Evolutionary conservation across 805 yeast genomes (phyloP).

Genomic region (Ogataea glucozyma): DNA sequence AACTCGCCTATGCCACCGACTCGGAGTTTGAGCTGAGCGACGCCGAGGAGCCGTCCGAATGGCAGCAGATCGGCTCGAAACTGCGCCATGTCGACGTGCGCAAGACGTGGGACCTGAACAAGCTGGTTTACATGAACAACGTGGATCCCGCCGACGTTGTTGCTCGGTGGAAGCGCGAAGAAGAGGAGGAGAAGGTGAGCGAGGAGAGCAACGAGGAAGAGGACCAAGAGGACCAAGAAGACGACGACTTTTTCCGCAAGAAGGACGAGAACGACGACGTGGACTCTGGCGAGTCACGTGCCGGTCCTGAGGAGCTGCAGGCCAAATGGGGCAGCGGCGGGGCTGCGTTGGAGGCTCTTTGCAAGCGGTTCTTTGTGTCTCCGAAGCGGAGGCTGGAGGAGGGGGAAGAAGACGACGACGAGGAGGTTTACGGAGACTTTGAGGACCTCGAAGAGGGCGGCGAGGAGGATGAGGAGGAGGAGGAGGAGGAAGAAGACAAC

Average conservation of each 20-base stretch:
- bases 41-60: slow-evolving; percentile 32
- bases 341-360: slow-evolving; percentile 43
- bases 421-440: slow-evolving; percentile 50
- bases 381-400: slow-evolving; percentile 44
- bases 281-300: slow-evolving; percentile 29
- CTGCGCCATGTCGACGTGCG: slow-evolving; percentile 52
- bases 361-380: slow-evolving; percentile 53
- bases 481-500: slow-evolving; percentile 37
- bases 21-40: slow-evolving; percentile 43
- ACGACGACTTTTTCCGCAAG: slow-evolving; percentile 59
- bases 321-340: slow-evolving; percentile 42
- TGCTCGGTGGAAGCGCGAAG: slow-evolving; percentile 66
- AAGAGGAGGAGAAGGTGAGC: slow-evolving; percentile 42
- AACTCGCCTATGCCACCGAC: slow-evolving; percentile 51
- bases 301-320: slow-evolving; percentile 47
- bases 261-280: slow-evolving; percentile 37
- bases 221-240: slow-evolving; percentile 46
- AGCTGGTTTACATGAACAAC: slow-evolving; percentile 76
- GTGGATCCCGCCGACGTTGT: slow-evolving; percentile 73
- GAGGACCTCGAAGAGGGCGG: slow-evolving; percentile 31
- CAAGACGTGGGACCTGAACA: slow-evolving; percentile 76
- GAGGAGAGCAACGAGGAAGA: slow-evolving; percentile 43
- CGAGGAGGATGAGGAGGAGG: slow-evolving; percentile 36
- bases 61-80: slow-evolving; percentile 57
- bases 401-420: slow-evolving; percentile 43